A percentile compares a stretch with the other conserved stretches of the same genome.
Conservation (phyloP, 2,329 filamentous ascomycete species). For the Cercospora nicotianae region DNA sequence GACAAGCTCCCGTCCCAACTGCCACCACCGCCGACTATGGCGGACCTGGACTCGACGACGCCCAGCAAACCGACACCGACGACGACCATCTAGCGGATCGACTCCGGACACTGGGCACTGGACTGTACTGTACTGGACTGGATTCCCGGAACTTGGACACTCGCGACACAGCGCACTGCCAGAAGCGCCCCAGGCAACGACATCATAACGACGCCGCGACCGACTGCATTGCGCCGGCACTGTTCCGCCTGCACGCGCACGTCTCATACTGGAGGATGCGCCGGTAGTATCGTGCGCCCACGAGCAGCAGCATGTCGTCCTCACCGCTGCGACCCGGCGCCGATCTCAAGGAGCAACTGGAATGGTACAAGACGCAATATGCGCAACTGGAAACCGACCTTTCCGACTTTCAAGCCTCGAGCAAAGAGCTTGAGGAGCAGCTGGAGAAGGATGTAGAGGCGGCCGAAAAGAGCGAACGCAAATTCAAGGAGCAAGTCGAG, state of each 20-base stretch:
- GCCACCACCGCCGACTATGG: slow-evolving; percentile 2
- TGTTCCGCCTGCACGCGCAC: not conserved
- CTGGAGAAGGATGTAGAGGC: slow-evolving; percentile 95
- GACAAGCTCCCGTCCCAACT: slow-evolving; percentile 12
- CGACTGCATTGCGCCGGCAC: not conserved
- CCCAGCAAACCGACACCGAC: not conserved
- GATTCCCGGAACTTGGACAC: not conserved
- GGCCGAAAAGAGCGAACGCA: slow-evolving; percentile 87
- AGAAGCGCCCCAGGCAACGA: not conserved
- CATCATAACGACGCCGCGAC: not conserved
- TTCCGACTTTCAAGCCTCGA: slow-evolving; percentile 89
- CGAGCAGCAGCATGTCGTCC: slow-evolving; percentile 35
- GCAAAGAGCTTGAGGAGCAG: slow-evolving; percentile 89
- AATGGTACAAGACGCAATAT: slow-evolving; percentile 96
- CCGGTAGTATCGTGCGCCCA: slow-evolving; percentile 36
- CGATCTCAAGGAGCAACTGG: slow-evolving; percentile 69
- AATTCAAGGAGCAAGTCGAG: slow-evolving; percentile 84
- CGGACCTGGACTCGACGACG: not conserved
- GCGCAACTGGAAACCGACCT: slow-evolving; percentile 88
- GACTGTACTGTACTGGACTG: slow-evolving; percentile 6
- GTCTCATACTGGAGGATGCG: slow-evolving; percentile 28
- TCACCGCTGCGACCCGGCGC: slow-evolving; percentile 41
- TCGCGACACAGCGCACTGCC: not conserved
- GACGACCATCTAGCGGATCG: not conserved
- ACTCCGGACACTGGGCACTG: not conserved